A percentile compares a stretch with the other conserved stretches of the same genome.
Conservation (phyloP, 148 eudicot genomes). For the Silene uniflora region DNA sequence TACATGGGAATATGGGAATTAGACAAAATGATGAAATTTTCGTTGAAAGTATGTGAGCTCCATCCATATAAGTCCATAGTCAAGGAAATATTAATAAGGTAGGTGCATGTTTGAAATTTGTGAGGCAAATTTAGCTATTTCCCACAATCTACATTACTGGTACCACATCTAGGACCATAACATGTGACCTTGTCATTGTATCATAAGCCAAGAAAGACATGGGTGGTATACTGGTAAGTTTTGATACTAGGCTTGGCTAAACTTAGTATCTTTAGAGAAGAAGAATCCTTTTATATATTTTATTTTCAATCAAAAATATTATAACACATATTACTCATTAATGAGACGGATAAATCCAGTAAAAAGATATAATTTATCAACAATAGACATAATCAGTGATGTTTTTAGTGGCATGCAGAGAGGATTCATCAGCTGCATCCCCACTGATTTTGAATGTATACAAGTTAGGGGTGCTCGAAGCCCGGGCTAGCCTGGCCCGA, state of each 20-base stretch:
- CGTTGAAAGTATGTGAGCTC: not conserved
- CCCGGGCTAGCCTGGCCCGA: too few relatives aligned
- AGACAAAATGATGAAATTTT: not conserved
- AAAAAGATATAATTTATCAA: too few relatives aligned
- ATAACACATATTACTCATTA: too few relatives aligned
- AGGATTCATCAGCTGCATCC: too few relatives aligned
- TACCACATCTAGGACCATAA: not conserved
- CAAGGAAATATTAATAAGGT: not conserved
- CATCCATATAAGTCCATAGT: not conserved
- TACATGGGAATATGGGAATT: too few relatives aligned
- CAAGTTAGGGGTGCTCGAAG: too few relatives aligned
- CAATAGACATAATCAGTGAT: too few relatives aligned
- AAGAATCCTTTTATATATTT: not conserved
- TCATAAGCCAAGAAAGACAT: not conserved
- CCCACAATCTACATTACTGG: not conserved
- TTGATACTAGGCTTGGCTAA: not conserved
- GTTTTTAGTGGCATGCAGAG: too few relatives aligned
- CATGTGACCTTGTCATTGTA: constrained; percentile 1
- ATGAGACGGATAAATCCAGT: too few relatives aligned
- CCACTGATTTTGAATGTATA: too few relatives aligned
- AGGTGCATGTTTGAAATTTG: constrained; percentile 7
- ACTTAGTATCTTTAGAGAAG: not conserved
- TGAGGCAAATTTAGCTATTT: not conserved
- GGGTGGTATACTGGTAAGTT: not conserved
- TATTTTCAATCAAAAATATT: too few relatives aligned